Evolutionary conservation across 2,329 filamentous ascomycete species (phyloP), one percentile per base, ranked within the genome.

Genomic region (Rhynchosporium secalis): DNA sequence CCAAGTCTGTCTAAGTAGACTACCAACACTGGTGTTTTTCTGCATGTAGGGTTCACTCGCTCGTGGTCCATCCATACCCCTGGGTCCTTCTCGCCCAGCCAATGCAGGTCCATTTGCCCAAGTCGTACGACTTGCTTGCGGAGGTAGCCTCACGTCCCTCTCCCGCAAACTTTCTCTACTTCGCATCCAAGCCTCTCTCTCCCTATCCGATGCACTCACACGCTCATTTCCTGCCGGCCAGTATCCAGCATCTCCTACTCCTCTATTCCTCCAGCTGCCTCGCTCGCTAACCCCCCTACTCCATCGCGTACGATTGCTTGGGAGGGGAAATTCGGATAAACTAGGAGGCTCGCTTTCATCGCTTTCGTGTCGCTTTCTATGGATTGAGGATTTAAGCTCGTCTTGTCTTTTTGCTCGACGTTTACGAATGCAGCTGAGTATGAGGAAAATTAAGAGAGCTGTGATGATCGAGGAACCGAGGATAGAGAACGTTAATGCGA

Each of bases 391-490:
- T 62, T 66, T 65, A 1, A 66, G 26, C 13, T 54, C 61, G 10
- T 61, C 46, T 57, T 64, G 64, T 33, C 58, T 43, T 12, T 36
- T 20, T 40, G 61, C 55, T 9, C 49, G 63, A 9, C 61, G 51
- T 3, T 45, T 33, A n/a, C 60, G 54, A 4, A 62, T 58, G 31
- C 52, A 65, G 10, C 61, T 61, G 2, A 62, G 38, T 26, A 65
- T 60, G 8, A 65, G 52, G 48, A 63, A 67, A 43, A 62, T 65
- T 12, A 60, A 36, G 4, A 70, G 55, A 26, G 67, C 61, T 4
- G 66, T 62, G n/a, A 68, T 1, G 12, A 70, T 13, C 0, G 66
- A 68, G 3, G 68, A 67, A 64, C 75, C 66, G 10, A 70, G 49
- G 47, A 66, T 63, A 5, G 66, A 64, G 38, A 70, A 68, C 5